Evolutionary conservation across 2,329 filamentous ascomycete species (phyloP), one percentile per base, ranked within the genome.

Genomic region (Phaeomoniella chlamydospora): DNA sequence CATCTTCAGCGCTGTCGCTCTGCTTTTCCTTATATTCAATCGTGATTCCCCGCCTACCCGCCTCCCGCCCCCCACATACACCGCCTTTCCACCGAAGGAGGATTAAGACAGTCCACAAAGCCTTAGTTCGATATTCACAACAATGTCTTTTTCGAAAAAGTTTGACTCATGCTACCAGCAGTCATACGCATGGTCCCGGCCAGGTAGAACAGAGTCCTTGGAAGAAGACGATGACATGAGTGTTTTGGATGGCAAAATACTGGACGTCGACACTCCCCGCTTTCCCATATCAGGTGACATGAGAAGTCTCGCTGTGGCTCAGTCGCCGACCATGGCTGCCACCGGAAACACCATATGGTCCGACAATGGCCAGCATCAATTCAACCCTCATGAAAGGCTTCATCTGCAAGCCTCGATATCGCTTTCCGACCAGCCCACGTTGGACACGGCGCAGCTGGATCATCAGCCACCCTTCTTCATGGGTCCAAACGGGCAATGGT

Each of bases 391-490:
- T 46, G 56, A 57, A 22, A 57, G 58, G 36, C 57, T 57, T 38
- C 50, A 52, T 40, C 59, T 57, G 36, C 57, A 61, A 43, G 46
- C 62, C 22, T 50, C 48, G 13, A 64, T 68, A 39, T 54, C 65
- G 39, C 61, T 69, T 31, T 49, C 67, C 44, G 56, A 59, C 46
- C 65, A 58, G 52, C n/a, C n/a, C n/a, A n/a, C n/a, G n/a, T 63
- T 64, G 59, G 74, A 74, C 34, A 87, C 81, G 62, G 70, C 77
- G 61, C 73, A 74, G 40, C 64, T 78, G 41, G 64, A 65, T 15
- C 54, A 56, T 62, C 39, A 65, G 65, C 43, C 55, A 59, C 42
- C 50, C 50, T 39, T 40, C 49, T 10, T 47, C 58, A 49, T 52
- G 68, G 43, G 57, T 57, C 39, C 65, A 68, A 45, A 62, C 64